Evolutionary conservation across 129 eudicot species (phyloP).

Genomic region (Pittosporum tobira): DNA sequence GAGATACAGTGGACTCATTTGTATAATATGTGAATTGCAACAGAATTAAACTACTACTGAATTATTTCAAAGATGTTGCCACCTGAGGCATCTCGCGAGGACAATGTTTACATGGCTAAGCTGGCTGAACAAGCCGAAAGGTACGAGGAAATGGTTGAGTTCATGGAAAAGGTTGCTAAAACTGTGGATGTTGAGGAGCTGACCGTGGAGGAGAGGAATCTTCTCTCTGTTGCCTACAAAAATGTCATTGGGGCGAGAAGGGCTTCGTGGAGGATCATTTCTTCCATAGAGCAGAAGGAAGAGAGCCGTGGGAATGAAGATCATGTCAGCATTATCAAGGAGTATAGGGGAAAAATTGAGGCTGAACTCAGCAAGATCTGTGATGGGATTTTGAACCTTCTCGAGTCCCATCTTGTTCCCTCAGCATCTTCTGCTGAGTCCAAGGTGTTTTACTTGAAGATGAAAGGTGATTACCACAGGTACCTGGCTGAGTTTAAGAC

Average conservation of each 20-base stretch:
- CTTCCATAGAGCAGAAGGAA: slow-evolving; percentile 91
- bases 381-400: slow-evolving; percentile 77
- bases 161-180: slow-evolving; percentile 87
- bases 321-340: slow-evolving; percentile 64
- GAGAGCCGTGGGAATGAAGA: slow-evolving; percentile 89
- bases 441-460: slow-evolving; percentile 84
- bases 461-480: slow-evolving; percentile 99
- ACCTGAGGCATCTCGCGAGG: slow-evolving; percentile 57
- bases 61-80: slow-evolving; percentile 33
- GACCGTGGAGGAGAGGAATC: slow-evolving; percentile 83
- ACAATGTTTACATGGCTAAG: slow-evolving; percentile 83
- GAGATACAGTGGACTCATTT: no score
- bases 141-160: slow-evolving; percentile 92
- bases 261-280: slow-evolving; percentile 96
- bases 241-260: slow-evolving; percentile 92
- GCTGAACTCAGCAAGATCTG: slow-evolving; percentile 80
- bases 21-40: no score
- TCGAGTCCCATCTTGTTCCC: slow-evolving; percentile 73
- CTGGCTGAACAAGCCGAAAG: slow-evolving; percentile 89
- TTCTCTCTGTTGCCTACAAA: slow-evolving; percentile 91
- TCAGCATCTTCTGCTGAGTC: slow-evolving; percentile 84
- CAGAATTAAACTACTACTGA: no score
- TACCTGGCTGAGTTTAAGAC: slow-evolving; percentile 93
- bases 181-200: slow-evolving; percentile 60
- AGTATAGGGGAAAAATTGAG: slow-evolving; percentile 71